These are phyloP conservation scores for Seiridium unicorne DNA, from an alignment of 2,329 filamentous ascomycete genomes.

Conservation along the genomic window DNA sequence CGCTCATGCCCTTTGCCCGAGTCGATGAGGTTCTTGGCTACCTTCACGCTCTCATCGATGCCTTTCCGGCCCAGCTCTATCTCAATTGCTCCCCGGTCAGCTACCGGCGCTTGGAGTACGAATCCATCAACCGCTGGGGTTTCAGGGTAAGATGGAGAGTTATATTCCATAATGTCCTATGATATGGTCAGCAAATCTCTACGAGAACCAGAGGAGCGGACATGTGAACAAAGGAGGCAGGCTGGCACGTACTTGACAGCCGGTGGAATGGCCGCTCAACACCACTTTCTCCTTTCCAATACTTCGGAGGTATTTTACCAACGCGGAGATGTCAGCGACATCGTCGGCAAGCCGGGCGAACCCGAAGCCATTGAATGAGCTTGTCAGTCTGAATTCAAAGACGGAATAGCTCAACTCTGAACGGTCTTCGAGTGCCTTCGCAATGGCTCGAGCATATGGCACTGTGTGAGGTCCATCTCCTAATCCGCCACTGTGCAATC, in stretches of 20 bases:
- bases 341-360: slow-evolving; percentile 49
- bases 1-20: slow-evolving; percentile 53
- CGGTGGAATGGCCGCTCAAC: slow-evolving; percentile 58
- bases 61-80: slow-evolving; percentile 39
- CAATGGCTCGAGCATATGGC: slow-evolving; percentile 51
- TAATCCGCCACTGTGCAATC: slow-evolving; percentile 52
- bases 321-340: slow-evolving; percentile 49
- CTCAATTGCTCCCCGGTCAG: slow-evolving; percentile 67
- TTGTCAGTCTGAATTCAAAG: slow-evolving; percentile 55
- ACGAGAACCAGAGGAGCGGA: no score
- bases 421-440: slow-evolving; percentile 37
- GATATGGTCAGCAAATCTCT: not conserved
- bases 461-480: slow-evolving; percentile 68
- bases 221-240: no score
- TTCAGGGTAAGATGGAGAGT: slow-evolving; percentile 37
- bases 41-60: slow-evolving; percentile 42
- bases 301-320: slow-evolving; percentile 53
- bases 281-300: slow-evolving; percentile 51
- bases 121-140: slow-evolving; percentile 66
- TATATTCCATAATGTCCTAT: slow-evolving; percentile 58
- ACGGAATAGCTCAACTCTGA: slow-evolving; percentile 46
- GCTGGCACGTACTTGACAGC: slow-evolving; percentile 44
- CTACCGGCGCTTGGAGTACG: slow-evolving; percentile 78
- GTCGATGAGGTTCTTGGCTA: slow-evolving; percentile 54
- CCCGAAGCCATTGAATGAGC: slow-evolving; percentile 53